Base-by-base conservation (phyloP, 2,329 filamentous ascomycete species). In the Pestalotiopsis sp. region DNA sequence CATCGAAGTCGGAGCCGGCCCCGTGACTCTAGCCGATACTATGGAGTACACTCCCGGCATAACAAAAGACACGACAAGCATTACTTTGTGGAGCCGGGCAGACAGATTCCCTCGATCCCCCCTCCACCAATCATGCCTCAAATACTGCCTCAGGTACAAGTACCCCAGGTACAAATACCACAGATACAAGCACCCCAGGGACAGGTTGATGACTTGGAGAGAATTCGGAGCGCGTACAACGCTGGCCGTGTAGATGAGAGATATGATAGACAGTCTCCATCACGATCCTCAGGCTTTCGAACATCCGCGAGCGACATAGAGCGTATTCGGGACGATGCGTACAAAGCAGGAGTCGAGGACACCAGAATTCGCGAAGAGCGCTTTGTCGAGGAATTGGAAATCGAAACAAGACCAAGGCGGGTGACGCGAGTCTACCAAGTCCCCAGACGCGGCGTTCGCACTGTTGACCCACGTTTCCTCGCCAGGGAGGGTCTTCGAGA, bases 241-340 rank as follows among this genome's bases (percentile, higher is more conserved):
- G 58, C 66, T 25, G 66, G 66, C 7, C 27, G 66, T 45, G 66
- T 27, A 4, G 58, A 38, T 38, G 66, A 67, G 57, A 61, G 27
- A 56, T 45, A 41, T 9, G 45, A 17, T 4, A 45, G 49, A 57
- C 41, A 41, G 20, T 31, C 63, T 38, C 56, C 65, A 13, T 20
- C 27, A 5, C 52, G 27, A 12, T 7, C 45, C 17, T 20, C 39
- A n/a, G 11, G 36, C 11, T 4, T 41, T 11, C 52, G 58, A 36
- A 63, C 66, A 20, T 62, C 39, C 23, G 66, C 66, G 25, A 67
- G 58, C 36, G 66, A 67, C 41, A 63, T 67, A 23, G 66, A 67
- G 6, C 61, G 66, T 20, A 52, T 67, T 9, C 52, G 17, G 23
- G 58, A 67, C 9, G 57, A 31, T 56, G 66, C 66, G 38, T 67